Evolutionary conservation across 805 yeast species (phyloP), one percentile per base, ranked within the genome.

Genomic region (Candida ortonii): DNA sequence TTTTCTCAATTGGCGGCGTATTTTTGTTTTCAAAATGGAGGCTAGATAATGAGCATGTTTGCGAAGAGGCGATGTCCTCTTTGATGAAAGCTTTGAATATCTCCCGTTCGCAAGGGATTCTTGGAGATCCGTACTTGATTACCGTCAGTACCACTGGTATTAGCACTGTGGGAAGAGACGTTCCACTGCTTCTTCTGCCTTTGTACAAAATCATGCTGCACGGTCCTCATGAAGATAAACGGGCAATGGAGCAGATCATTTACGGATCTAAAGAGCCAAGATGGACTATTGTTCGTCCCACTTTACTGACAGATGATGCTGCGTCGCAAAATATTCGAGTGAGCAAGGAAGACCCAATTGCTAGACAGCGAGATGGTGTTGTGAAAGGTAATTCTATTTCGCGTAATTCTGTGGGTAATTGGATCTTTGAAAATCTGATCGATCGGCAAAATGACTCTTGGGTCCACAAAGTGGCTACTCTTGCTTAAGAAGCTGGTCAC

Each of bases 71-170:
- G 3, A 30, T 30, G 32, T 8, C 7, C 6, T 20, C 32, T 16
- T 18, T 28, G 6, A 5, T 28, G 21, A 30, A 30, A 17, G 33
- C 33, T 5, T 26, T 30, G 15, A n/a, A 8, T 3, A 11, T 6
- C 11, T 15, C 21, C 21, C 33, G 26, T 7, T 9, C 19, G 8
- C 6, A 22, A 5, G 33, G 33, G 5, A 4, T 22, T 12, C n/a
- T n/a, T 8, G 33, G 33, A 6, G 25, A 22, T 5, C 33, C 33
- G 3, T 3, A 7, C 12, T 14, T 30, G 6, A 26, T 15, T 9
- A 26, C 33, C 4, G 11, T 30, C 21, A 30, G 33, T 21, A 30
- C 16, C 26, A 30, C 33, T 6, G 33, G 33, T 14, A 9, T 30
- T 21, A 30, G 33, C 22, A 22, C 21, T 11, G 20, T 19, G 8